Evolutionary conservation across 495 filamentous ascomycete genomes (phyloP), one percentile per base, ranked within the genome.

Genomic region (Daldinia loculata): DNA sequence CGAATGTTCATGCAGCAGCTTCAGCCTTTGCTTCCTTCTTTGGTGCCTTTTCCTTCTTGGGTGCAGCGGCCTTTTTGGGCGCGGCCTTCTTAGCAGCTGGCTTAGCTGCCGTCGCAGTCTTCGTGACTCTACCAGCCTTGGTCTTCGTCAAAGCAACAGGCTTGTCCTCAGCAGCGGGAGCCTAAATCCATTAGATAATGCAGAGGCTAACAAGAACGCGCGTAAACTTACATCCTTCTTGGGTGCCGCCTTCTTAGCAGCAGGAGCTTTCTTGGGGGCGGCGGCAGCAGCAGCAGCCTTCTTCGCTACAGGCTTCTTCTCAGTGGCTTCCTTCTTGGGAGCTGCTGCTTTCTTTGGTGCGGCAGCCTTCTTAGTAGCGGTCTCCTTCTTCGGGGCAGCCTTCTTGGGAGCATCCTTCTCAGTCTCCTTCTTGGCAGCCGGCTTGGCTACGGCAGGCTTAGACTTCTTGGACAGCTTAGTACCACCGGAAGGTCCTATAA

Each of bases 401-500:
- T 75, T 78, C 66, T 79, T 80, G 22, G 80, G 74, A 27, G 76
- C 75, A 15, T 80, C 82, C 77, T 85, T 87, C 78, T 88, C 77
- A 57, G 63, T 56, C 45, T 81, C 75, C 82, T 85, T 84, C 43
- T 81, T 78, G 27, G 82, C 78, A 29, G 82, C 85, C 43, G 87
- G 79, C 72, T 82, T 81, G 41, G 78, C 74, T 17, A 69, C 74
- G 61, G 79, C 76, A 29, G 78, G 70, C 76, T 82, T 82, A 29
- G 84, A 83, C 86, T 97, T 96, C 89, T 96, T 97, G 30, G 91
- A 92, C 50, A 99, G 91, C 90, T 99, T 99, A 82, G 97, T 93
- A 69, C 93, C 92, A 45, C 95, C 95, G 52, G 95, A 98, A 60
- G 92, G 85, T 72, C 94, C 94, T 96, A 63, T 32, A 24, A 67